Percentiles rank a stretch among this genome's conserved stretches.
Evolutionary conservation across 805 yeast species (phyloP).

Genomic region (Ogataea degrootiae): DNA sequence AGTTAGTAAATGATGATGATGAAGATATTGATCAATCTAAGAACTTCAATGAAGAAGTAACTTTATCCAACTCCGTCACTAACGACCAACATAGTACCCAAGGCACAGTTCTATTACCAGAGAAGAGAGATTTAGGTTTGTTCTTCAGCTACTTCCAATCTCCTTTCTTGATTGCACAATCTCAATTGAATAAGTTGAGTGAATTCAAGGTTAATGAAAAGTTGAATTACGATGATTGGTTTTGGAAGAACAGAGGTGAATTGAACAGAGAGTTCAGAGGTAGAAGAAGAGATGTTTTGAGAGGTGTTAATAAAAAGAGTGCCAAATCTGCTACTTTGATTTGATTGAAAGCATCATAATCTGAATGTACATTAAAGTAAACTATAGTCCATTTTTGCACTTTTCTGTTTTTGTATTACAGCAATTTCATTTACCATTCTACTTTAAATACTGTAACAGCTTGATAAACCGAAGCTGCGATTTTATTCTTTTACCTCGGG

Average conservation of each 20-base stretch:
- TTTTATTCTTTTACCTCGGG: too few relatives aligned
- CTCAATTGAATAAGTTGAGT: conserved; percentile 63
- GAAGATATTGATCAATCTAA: conserved; percentile 41
- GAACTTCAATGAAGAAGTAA: conserved; percentile 18
- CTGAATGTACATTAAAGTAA: too few relatives aligned
- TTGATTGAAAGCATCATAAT: too few relatives aligned
- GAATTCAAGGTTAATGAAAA: conserved; percentile 27
- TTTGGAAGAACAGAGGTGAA: conserved; percentile 80
- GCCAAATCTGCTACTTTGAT: too few relatives aligned
- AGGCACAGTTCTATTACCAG: conserved; percentile 5
- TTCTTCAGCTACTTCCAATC: conserved; percentile 84
- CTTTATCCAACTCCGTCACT: background rate
- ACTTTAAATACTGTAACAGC: too few relatives aligned
- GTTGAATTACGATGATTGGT: conserved; percentile 64
- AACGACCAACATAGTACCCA: conserved; percentile 12
- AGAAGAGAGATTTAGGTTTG: conserved; percentile 40
- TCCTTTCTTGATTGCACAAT: conserved; percentile 81
- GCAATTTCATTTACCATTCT: too few relatives aligned
- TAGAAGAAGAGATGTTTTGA: conserved; percentile 66
- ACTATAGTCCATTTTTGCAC: too few relatives aligned
- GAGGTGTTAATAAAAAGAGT: conserved; percentile 48
- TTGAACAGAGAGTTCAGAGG: conserved; percentile 72
- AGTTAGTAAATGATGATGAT: conserved; percentile 39
- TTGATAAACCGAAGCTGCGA: too few relatives aligned
- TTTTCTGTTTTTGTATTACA: too few relatives aligned